These are phyloP conservation scores for Akebia trifoliata DNA, from an alignment of 164 flowering plant species.

Conservation along the genomic window DNA sequence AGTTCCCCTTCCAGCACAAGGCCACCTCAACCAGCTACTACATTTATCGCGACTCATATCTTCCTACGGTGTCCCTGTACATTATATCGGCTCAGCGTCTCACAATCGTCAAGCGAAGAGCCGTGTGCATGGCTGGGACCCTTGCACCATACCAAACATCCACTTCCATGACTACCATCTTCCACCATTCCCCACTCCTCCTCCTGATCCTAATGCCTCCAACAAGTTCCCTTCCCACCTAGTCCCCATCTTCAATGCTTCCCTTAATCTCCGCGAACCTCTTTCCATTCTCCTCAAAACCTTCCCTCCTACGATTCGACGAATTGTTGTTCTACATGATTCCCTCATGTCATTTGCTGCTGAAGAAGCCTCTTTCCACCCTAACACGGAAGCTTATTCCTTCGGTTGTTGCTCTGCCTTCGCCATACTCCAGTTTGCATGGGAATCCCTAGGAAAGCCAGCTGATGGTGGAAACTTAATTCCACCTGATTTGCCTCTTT, in stretches of 20 bases:
- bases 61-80: constrained; percentile 33
- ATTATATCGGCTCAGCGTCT: constrained; percentile 36
- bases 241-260: constrained; percentile 33
- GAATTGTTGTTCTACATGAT: constrained; percentile 42
- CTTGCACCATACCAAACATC: constrained; percentile 19
- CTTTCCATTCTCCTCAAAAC: constrained; percentile 25
- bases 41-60: too few relatives aligned
- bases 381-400: constrained; percentile 47
- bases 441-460: constrained; percentile 23
- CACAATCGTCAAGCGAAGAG: constrained; percentile 53
- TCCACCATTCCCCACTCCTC: constrained; percentile 30
- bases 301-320: constrained; percentile 22
- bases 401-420: constrained; percentile 50
- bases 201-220: constrained; percentile 36
- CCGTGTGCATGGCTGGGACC: too few relatives aligned
- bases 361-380: constrained; percentile 28
- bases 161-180: constrained; percentile 60
- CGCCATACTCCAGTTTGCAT: constrained; percentile 8
- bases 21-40: too few relatives aligned
- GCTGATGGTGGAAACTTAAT: too few relatives aligned
- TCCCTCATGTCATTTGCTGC: too few relatives aligned
- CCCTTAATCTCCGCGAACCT: constrained; percentile 37
- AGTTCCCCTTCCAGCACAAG: too few relatives aligned
- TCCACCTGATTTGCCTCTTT: too few relatives aligned
- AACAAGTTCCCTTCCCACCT: too few relatives aligned